Evolutionary conservation across 2,329 filamentous ascomycete species (phyloP), one percentile per base, ranked within the genome.

Genomic region (Sporothrix pallida): DNA sequence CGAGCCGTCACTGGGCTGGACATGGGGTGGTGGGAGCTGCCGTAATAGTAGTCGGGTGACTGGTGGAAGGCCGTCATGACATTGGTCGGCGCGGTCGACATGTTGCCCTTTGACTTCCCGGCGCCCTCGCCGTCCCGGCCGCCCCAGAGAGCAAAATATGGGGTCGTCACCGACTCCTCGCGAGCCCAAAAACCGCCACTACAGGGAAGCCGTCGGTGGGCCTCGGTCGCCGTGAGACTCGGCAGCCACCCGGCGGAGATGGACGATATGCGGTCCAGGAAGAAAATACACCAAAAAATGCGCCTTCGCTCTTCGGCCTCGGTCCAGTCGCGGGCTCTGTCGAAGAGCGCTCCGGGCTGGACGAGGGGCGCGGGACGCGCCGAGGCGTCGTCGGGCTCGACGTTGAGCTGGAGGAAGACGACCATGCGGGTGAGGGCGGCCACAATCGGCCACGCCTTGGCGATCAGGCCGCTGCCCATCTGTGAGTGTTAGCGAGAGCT

Each of bases 231-330:
- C 0, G 81, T 80, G 4, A 83, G 74, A 58, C 78, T 81, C 0
- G 78, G 81, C 60, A 81, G 81, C 81, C 81, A 81, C 46, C 65
- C 79, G 31, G 78, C 79, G 7, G 77, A 78, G 4, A 80, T 77
- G 78, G 73, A 56, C 74, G 75, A 76, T 79, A 76, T 80, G n/a
- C 81, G 76, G 73, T 83, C 81, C 15, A 83, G 73, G 26, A 78
- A 76, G 75, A 83, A 83, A 44, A 83, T 76, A 44, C 78, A 80
- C 82, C 81, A 83, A 65, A 83, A 83, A 0, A 83, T 78, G 4
- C 82, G 76, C 26, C 76, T 72, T 2, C 77, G 75, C 70, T 77
- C 77, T 23, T 78, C 76, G 13, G 73, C 77, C 60, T 82, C 81
- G 0, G 77, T 79, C 82, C 81, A 83, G 74, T 78, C 77, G 26